These are phyloP conservation scores for Agrostemma githago DNA, from an alignment of 148 eudicot genomes.

Conservation along the genomic window DNA sequence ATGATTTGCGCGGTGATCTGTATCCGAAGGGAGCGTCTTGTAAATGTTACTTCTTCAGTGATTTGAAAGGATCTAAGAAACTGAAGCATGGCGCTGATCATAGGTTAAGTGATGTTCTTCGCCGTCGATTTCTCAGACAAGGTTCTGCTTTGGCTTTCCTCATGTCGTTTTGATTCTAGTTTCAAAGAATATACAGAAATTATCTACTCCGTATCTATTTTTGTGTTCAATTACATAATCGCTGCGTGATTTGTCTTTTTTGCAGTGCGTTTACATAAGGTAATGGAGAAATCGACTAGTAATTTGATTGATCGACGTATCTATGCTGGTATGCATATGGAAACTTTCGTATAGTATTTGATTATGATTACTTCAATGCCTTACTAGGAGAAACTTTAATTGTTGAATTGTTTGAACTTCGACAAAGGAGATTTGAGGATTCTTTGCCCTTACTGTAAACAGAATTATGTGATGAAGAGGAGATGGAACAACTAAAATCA, in stretches of 20 bases:
- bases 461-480: slow-evolving; percentile 59
- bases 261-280: slow-evolving; percentile 63
- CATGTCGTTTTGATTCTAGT: background rate
- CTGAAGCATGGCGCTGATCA: slow-evolving; percentile 31
- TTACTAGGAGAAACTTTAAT: no score
- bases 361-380: no score
- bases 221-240: background rate
- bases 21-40: slow-evolving; percentile 1
- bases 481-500: slow-evolving; percentile 60
- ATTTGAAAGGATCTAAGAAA: slow-evolving; percentile 44
- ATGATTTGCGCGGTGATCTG: slow-evolving; percentile 11
- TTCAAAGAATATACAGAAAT: background rate
- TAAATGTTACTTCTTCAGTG: slow-evolving; percentile 45
- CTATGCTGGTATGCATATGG: slow-evolving; percentile 27
- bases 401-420: background rate
- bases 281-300: slow-evolving; percentile 35
- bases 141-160: slow-evolving; percentile 31
- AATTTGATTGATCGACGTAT: slow-evolving; percentile 18
- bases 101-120: slow-evolving; percentile 60
- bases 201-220: background rate
- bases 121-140: slow-evolving; percentile 84
- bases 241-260: slow-evolving; percentile 9
- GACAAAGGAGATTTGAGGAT: background rate
- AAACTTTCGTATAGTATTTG: no score
- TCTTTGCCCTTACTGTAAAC: slow-evolving; percentile 18